Evolutionary conservation across 441 rosid genomes (phyloP).

Genomic region (Brassica balearica): DNA sequence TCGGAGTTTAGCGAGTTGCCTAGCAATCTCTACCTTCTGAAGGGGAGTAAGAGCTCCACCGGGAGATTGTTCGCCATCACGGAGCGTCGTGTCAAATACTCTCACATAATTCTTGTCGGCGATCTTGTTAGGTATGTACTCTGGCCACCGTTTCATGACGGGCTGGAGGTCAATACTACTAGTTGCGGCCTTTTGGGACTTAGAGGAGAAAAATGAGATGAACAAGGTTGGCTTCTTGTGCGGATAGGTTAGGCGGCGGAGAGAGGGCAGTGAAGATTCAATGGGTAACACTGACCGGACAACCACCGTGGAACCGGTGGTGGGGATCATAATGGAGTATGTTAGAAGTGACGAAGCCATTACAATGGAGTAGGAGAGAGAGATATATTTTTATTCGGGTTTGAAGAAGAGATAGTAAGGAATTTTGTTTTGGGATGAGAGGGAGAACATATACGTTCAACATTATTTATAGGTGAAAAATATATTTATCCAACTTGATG

Average conservation of each 20-base stretch:
- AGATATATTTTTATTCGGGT: background rate
- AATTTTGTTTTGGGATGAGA: background rate
- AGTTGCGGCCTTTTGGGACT: background rate
- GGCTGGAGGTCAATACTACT: background rate
- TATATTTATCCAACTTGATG: background rate
- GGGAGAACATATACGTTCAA: background rate
- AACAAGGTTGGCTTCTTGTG: background rate
- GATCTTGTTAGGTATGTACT: background rate
- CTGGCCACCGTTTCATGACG: background rate
- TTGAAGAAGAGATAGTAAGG: background rate
- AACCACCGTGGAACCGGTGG: too few relatives aligned
- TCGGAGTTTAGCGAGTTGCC: conserved; percentile 1
- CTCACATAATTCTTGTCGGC: background rate
- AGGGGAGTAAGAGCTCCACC: conserved; percentile 5
- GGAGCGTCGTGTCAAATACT: background rate
- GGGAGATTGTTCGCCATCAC: conserved; percentile 9
- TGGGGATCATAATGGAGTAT: background rate
- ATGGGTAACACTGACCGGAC: background rate
- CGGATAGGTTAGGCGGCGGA: background rate
- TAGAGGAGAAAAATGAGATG: background rate
- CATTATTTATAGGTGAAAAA: background rate
- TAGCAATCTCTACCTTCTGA: background rate
- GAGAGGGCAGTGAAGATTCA: background rate
- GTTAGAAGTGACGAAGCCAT: conserved; percentile 8
- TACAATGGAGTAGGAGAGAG: background rate